Percentiles rank a stretch among this genome's conserved stretches.
phyloP scores from a whole-genome alignment of 306 rosid genomes.

The Acacia crassicarpa region DNA sequence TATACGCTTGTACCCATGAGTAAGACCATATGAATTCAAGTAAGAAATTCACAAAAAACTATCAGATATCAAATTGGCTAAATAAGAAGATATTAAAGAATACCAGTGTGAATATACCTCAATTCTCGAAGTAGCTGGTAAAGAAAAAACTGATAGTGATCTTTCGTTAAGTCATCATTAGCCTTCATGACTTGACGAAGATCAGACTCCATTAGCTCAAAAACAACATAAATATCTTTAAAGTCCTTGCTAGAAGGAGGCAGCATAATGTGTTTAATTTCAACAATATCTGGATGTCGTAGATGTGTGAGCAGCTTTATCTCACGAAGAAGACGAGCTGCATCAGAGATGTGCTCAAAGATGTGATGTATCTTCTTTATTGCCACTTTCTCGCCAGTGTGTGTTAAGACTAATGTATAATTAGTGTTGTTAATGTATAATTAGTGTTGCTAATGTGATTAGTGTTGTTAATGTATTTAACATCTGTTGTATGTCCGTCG shows the following conservation, averaged over 20 bases:
- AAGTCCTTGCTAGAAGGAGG: slow-evolving; percentile 95
- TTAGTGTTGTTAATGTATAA: too few relatives aligned
- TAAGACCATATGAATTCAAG: background rate
- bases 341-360: slow-evolving; percentile 93
- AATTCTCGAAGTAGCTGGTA: slow-evolving; percentile 93
- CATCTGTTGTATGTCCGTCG: too few relatives aligned
- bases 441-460: too few relatives aligned
- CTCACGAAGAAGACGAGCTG: slow-evolving; percentile 98
- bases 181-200: slow-evolving; percentile 98
- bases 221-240: slow-evolving; percentile 92
- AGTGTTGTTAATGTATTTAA: too few relatives aligned
- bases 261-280: slow-evolving; percentile 91
- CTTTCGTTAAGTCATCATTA: slow-evolving; percentile 85
- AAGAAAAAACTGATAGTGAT: slow-evolving; percentile 94
- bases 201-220: slow-evolving; percentile 98
- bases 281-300: slow-evolving; percentile 94
- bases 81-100: background rate
- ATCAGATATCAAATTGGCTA: background rate
- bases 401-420: too few relatives aligned
- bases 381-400: slow-evolving; percentile 81
- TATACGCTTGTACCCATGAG: slow-evolving; percentile 4
- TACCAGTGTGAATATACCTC: slow-evolving; percentile 94
- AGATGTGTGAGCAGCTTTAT: slow-evolving; percentile 94
- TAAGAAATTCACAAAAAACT: background rate
- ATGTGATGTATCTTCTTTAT: slow-evolving; percentile 94